These are phyloP conservation scores for Colletotrichum liriopes DNA, from an alignment of 2,329 filamentous ascomycete species.

Conservation along the genomic window DNA sequence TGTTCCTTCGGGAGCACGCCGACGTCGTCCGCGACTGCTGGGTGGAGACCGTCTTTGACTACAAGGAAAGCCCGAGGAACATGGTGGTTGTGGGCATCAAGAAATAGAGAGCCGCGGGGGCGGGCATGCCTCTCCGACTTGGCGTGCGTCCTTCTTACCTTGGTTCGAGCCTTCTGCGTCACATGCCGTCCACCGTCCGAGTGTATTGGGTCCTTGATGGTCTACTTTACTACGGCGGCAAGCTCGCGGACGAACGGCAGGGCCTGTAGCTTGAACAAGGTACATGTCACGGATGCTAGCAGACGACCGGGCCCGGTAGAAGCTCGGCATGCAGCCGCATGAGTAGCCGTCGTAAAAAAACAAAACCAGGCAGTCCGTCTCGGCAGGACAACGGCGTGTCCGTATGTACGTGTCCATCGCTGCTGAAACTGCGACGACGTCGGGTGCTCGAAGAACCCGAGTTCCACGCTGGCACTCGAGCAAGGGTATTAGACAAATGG, in stretches of 20 bases:
- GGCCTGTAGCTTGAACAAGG: background rate
- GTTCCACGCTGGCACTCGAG: background rate
- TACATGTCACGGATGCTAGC: background rate
- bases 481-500: slow-evolving; percentile 2
- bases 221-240: slow-evolving; percentile 10
- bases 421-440: background rate
- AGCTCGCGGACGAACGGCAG: background rate
- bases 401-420: background rate
- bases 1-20: slow-evolving; percentile 84
- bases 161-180: background rate
- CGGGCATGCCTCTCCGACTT: background rate
- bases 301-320: background rate
- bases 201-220: background rate
- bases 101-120: slow-evolving; percentile 55
- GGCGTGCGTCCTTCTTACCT: background rate
- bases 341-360: background rate
- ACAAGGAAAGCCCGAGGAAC: slow-evolving; percentile 87
- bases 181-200: background rate
- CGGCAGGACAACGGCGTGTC: background rate
- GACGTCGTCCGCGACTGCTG: slow-evolving; percentile 82
- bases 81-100: slow-evolving; percentile 95
- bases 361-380: background rate
- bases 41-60: slow-evolving; percentile 96
- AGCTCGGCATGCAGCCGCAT: slow-evolving; percentile 11
- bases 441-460: background rate